A percentile compares a stretch with the other conserved stretches of the same genome.
phyloP scores from a whole-genome alignment of 495 filamentous ascomycete species.

The Jackrogersella multiformis region DNA sequence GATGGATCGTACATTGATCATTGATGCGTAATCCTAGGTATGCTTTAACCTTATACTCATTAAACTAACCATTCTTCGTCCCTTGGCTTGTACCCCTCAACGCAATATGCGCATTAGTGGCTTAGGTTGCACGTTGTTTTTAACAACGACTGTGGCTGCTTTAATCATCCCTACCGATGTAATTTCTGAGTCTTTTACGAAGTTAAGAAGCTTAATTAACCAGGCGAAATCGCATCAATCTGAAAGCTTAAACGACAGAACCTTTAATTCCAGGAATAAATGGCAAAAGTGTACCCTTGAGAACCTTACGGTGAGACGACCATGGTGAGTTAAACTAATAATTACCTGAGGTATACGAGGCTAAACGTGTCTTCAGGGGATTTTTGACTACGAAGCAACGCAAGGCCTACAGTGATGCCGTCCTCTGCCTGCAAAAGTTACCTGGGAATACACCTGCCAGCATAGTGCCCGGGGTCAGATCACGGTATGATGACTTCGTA shows the following conservation, averaged over 20 bases:
- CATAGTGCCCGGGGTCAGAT: slow-evolving; percentile 47
- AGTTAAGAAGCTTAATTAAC: neutral
- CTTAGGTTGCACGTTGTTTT: slow-evolving; percentile 1
- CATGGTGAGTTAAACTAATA: slow-evolving; percentile 49
- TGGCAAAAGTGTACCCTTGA: slow-evolving; percentile 44
- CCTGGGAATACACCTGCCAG: slow-evolving; percentile 58
- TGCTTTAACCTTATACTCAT: neutral
- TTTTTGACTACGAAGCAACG: slow-evolving; percentile 59
- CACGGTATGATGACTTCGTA: slow-evolving; percentile 75
- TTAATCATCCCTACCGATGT: neutral
- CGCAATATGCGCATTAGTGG: slow-evolving; percentile 4
- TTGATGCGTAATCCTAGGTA: neutral
- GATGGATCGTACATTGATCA: neutral
- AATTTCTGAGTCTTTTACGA: neutral
- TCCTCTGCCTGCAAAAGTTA: slow-evolving; percentile 67
- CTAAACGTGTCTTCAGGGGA: slow-evolving; percentile 50
- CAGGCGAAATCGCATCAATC: slow-evolving; percentile 13
- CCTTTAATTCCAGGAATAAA: neutral
- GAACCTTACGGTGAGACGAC: slow-evolving; percentile 54
- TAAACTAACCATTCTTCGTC: neutral
- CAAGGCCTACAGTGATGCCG: slow-evolving; percentile 68
- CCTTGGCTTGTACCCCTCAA: neutral
- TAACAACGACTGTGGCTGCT: neutral
- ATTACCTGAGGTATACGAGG: neutral
- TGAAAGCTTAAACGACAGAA: neutral